Base-by-base conservation (phyloP, 2,329 filamentous ascomycete genomes). In the Fusarium tupiense region DNA sequence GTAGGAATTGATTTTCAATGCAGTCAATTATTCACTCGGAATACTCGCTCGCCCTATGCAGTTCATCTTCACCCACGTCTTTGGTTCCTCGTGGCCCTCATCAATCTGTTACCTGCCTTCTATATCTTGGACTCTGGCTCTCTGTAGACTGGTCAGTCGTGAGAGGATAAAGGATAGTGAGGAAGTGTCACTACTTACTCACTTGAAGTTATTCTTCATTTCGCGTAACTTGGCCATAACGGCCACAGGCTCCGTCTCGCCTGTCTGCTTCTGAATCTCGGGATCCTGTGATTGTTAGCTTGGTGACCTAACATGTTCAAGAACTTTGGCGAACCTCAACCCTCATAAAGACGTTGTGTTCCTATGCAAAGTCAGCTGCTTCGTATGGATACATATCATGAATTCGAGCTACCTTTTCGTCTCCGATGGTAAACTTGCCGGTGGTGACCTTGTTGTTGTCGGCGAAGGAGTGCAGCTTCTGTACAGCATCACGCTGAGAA, bases 311-410 rank as follows among this genome's bases (percentile, higher is more conserved):
- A 31, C 31, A 46, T n/a, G 35, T 54, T 14, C 19, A 43, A 19
- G 26, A 20, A 38, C 13, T 46, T 56, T 13, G 12, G 84, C 90
- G 86, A 85, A 94, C 93, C 77, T 92, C 87, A 41, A 97, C 88
- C 76, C 93, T 90, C 96, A 99, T 98, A 80, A 99, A 99, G 4
- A 98, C 94, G 79, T 99, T 99, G 83, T 98, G 95, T 84, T 93
- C 86, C 93, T 96, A 72, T n/a, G 11, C 37, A 24, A 44, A 14
- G 50, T 76, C 35, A 74, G 66, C 50, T 10, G n/a, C 31, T 37
- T 22, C 12, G 40, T 41, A n/a, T 46, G 5, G 6, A 14, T 5
- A 35, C 26, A 19, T 6, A 2, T 19, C 16, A 31, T 17, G 12
- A 33, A 11, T 59, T 13, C 26, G 44, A 83, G 64, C 16, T 83